Evolutionary conservation across 352 stramenopile genomes (phyloP), one percentile per base, ranked within the genome.

Genomic region (Pythium rhizo-oryzae): DNA sequence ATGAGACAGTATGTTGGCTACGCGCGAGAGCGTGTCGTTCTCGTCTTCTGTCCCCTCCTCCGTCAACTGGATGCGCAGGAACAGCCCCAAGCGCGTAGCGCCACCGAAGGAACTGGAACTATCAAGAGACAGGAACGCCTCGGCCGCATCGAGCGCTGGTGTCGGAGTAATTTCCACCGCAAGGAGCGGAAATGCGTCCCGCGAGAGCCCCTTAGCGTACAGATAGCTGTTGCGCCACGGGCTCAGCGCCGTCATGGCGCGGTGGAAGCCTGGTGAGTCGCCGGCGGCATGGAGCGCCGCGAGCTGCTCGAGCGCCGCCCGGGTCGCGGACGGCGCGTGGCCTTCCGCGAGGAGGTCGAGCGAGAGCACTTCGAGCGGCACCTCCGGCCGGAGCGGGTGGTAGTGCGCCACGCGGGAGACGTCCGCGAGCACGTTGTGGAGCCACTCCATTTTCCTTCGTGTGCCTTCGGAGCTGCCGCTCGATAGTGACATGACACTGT

Each of bases 211-310:
- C 25, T 62, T 62, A 0, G 62, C 62, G 44, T 57, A 62, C 43
- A 69, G 15, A 25, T 62, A 62, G 21, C 47, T 69, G 12, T 62
- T 47, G 21, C 62, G 62, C 52, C 62, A 69, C 28, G 39, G 62
- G 39, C 54, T 62, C 25, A 69, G 37, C 12, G 41, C 43, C 0
- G 15, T 58, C 62, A 69, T 69, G n/a, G 62, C 62, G 12, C 7
- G 8, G 19, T 25, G 21, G 24, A 62, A 62, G 1, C 8, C 25
- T 16, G 23, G 39, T 4, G 12, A 19, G 12, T 19, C 16, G 6
- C 43, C 53, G 2, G 21, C 19, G 19, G 54, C 8, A 30, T 62
- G 52, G 5, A 56, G 35, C 37, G 43, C 15, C 12, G 41, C 24
- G 9, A 69, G 53, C n/a, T 43, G 16, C 5, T 58, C 53, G 1